phyloP scores from a whole-genome alignment of 805 yeast species.

The Candida jianshihensis region DNA sequence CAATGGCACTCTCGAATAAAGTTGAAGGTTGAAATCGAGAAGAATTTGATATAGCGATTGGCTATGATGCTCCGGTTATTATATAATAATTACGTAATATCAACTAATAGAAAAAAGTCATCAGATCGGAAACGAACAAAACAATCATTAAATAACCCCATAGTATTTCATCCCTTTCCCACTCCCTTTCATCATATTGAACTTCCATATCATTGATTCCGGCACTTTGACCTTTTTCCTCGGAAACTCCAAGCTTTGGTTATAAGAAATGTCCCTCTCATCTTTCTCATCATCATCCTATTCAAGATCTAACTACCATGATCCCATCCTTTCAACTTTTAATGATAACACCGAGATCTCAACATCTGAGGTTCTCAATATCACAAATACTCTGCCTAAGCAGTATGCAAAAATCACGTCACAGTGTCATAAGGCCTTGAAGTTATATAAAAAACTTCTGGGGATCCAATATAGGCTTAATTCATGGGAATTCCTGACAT shows the following conservation, averaged over 20 bases:
- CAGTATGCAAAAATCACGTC: conserved; percentile 14
- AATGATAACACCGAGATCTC: conserved; percentile 1
- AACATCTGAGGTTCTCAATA: conserved; percentile 4
- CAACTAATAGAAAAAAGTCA: background rate
- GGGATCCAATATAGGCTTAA: conserved; percentile 22
- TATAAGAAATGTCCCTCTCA: background rate
- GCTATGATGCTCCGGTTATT: conserved; percentile 1
- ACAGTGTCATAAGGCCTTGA: conserved; percentile 22
- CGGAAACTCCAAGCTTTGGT: too few relatives aligned
- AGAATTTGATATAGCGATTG: conserved; percentile 10
- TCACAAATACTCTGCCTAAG: conserved; percentile 8
- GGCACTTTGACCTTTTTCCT: too few relatives aligned
- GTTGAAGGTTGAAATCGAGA: conserved; percentile 29
- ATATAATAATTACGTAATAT: background rate
- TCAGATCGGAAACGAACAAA: background rate
- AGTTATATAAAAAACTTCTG: conserved; percentile 21
- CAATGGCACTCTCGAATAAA: conserved; percentile 57
- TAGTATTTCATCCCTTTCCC: background rate
- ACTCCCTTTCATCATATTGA: background rate
- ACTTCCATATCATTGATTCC: background rate
- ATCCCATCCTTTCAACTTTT: conserved; percentile 12
- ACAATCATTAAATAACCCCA: background rate
- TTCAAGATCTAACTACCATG: conserved; percentile 6
- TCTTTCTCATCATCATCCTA: background rate
- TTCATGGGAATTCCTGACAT: conserved; percentile 27